These are phyloP conservation scores for Carex pumila DNA, from an alignment of 176 grass and related monocot genomes.

Conservation along the genomic window DNA sequence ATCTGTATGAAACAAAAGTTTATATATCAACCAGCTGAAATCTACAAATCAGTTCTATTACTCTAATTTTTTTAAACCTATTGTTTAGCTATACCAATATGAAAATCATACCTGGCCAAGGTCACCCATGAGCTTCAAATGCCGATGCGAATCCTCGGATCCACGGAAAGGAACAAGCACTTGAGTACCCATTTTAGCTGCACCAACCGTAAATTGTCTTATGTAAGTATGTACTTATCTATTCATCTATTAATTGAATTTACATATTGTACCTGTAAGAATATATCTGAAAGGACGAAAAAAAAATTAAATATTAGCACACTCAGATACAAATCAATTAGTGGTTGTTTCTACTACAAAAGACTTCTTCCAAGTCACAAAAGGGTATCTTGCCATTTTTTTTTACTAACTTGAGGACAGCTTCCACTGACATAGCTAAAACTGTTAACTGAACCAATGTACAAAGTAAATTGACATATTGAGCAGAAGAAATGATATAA, in stretches of 20 bases:
- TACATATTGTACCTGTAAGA: background rate
- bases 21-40: background rate
- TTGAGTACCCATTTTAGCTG: conserved; percentile 97
- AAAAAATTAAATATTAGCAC: background rate
- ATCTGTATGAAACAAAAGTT: conserved; percentile 44
- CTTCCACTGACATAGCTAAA: background rate
- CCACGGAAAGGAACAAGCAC: conserved; percentile 96
- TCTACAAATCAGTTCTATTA: background rate
- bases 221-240: background rate
- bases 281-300: background rate
- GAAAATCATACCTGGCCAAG: conserved; percentile 63
- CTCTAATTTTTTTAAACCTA: background rate
- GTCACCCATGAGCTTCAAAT: conserved; percentile 96
- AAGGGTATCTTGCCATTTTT: background rate
- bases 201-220: conserved; percentile 5
- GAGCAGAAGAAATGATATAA: background rate
- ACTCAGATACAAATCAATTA: background rate
- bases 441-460: background rate
- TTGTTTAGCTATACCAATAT: background rate
- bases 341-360: background rate
- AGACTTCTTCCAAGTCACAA: background rate
- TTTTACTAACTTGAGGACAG: background rate
- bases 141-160: conserved; percentile 78
- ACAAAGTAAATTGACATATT: background rate
- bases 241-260: background rate